A percentile compares a stretch with the other conserved stretches of the same genome.
Conservation (phyloP, 257 asterid genomes). For the Plectranthus barbatus region DNA sequence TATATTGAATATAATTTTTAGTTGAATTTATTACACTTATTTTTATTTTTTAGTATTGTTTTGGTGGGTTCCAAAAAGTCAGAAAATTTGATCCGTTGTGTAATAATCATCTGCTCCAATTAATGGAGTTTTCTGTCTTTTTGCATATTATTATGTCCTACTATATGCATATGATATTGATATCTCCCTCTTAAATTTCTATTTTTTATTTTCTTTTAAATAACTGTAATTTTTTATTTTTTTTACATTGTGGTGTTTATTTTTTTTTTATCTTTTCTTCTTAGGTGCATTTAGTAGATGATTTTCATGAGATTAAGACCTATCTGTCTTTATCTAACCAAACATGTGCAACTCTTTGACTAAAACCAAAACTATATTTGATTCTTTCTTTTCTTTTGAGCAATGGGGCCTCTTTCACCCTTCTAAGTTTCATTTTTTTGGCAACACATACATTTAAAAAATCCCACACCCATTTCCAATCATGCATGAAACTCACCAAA, state of each 20-base stretch:
- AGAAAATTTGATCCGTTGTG: conserved; percentile 7
- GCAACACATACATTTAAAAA: conserved; percentile 34
- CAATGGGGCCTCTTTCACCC: conserved; percentile 46
- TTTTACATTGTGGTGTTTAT: too few species aligned
- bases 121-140: conserved; percentile 35
- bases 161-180: conserved; percentile 14
- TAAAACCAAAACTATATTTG: conserved; percentile 14
- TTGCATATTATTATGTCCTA: conserved; percentile 21
- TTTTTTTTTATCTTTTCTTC: too few species aligned
- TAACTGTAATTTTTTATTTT: background rate
- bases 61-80: conserved; percentile 24
- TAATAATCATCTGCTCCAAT: conserved; percentile 14
- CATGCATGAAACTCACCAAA: conserved; percentile 43
- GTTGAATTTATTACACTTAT: too few species aligned
- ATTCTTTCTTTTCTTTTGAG: conserved; percentile 17
- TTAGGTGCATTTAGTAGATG: too few species aligned
- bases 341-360: conserved; percentile 61
- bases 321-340: conserved; percentile 36
- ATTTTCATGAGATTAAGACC: conserved; percentile 34
- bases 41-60: too few species aligned
- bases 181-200: conserved; percentile 16
- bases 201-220: background rate
- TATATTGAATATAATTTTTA: too few species aligned
- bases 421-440: conserved; percentile 23
- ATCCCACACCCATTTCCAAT: conserved; percentile 19